Base-by-base conservation (phyloP, 768 basidiomycete genomes). In the Cystobasidium tubakii region DNA sequence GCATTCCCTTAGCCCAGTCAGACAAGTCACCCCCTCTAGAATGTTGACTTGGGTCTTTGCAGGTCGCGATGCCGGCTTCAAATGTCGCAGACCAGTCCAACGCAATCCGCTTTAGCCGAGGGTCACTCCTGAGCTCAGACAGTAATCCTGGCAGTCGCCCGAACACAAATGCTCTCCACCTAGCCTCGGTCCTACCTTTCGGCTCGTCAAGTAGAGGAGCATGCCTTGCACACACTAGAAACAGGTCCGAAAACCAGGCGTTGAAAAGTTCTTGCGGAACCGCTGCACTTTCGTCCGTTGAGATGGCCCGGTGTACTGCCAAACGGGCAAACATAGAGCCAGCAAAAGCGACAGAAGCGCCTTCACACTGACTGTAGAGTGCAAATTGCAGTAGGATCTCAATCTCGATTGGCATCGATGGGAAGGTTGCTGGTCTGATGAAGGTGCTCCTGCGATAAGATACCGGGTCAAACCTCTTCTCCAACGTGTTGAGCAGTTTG, bases 381-480 rank as follows among this genome's bases (percentile, higher is more conserved):
- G 33, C 21, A 29, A 12, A 29, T 23, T 60, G 57, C 13, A 60
- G 6, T 15, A 60, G 13, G 33, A 60, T 2, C 33, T 60, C 29
- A 12, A 60, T 29, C 57, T 60, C 57, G 57, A 60, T 12, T 60
- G 57, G 57, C 6, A 60, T 60, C 6, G 57, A 60, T 4, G 57
- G 57, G 21, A 27, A 60, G 21, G 57, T 60, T 3, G 33, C 27
- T 34, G 57, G 57, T 2, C 57, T 3, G 23, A 29, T 21, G 6
- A 60, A 27, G 23, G 17, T 60, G 57, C 27, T 27, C 15, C 57
- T 9, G 6, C 57, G 57, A 34, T 60, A 31, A 27, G 57, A 60
- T 3, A 60, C 27, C 4, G 57, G 23, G 21, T 60, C 57, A 13
- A 6, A 34, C 21, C 6, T 60, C 1, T 25, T 9, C 57, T 60